phyloP scores from a whole-genome alignment of 2,329 filamentous ascomycete genomes.

The Aspergillus fijiensis region DNA sequence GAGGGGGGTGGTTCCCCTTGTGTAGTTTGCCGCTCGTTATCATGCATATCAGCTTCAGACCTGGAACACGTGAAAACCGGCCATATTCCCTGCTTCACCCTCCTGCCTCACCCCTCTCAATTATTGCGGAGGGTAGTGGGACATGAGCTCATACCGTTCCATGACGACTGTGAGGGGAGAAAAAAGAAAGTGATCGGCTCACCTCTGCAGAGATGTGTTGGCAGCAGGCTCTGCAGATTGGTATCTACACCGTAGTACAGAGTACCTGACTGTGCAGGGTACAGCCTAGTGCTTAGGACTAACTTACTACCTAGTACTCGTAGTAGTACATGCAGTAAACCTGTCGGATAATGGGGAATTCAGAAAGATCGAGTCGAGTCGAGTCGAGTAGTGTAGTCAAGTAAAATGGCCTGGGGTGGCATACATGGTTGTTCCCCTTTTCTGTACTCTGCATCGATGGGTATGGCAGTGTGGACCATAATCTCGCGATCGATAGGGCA shows the following conservation, averaged over 20 bases:
- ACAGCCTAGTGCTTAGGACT: no score
- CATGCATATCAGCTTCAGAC: not conserved
- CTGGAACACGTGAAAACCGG: slow-evolving; percentile 1
- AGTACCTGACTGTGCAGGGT: not conserved
- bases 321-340: no score
- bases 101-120: not conserved
- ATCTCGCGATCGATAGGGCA: not conserved
- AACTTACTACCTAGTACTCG: not conserved
- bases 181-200: slow-evolving; percentile 10
- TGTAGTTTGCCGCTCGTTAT: not conserved
- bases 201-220: slow-evolving; percentile 28
- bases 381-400: not conserved
- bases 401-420: no score
- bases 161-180: not conserved
- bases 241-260: slow-evolving; percentile 15
- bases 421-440: no score
- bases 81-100: slow-evolving; percentile 6
- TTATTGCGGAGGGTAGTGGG: not conserved
- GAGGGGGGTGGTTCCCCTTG: not conserved
- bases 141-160: slow-evolving; percentile 7
- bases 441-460: not conserved
- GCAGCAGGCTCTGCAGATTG: slow-evolving; percentile 27
- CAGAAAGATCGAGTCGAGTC: not conserved
- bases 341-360: not conserved
- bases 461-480: not conserved